phyloP scores from a whole-genome alignment of 176 grass and related monocot species.

The Phoenix dactylifera region DNA sequence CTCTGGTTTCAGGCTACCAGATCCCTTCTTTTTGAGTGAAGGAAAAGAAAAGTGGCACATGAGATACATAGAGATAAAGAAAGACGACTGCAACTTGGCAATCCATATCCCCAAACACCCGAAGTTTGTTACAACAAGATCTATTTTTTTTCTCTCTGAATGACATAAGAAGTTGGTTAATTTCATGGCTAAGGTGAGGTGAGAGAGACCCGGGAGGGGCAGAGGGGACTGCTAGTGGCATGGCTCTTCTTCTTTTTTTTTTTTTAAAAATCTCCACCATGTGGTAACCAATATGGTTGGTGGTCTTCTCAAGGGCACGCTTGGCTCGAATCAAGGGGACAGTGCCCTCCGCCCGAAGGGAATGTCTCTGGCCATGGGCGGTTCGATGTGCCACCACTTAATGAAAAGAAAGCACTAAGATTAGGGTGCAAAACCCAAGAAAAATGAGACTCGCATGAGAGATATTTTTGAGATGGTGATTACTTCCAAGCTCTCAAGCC shows the following conservation, averaged over 20 bases:
- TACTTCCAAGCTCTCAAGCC: constrained; percentile 25
- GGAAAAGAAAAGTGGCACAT: neutral
- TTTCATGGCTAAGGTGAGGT: constrained; percentile 6
- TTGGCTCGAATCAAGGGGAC: constrained; percentile 37
- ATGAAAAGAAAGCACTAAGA: neutral
- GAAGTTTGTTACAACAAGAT: constrained; percentile 14
- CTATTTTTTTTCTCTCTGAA: neutral
- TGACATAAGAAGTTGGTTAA: constrained; percentile 25
- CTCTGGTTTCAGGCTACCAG: too few relatives aligned
- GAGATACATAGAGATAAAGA: too few relatives aligned
- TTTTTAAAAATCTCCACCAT: constrained; percentile 6
- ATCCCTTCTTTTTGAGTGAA: too few relatives aligned
- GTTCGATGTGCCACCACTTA: constrained; percentile 1
- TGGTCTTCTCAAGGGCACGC: constrained; percentile 95
- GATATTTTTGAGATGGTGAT: constrained; percentile 12
- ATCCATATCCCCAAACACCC: constrained; percentile 17
- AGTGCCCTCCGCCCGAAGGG: constrained; percentile 38
- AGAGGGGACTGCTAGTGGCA: neutral
- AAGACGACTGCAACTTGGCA: constrained; percentile 3
- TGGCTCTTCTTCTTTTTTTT: too few relatives aligned
- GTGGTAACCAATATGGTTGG: constrained; percentile 41
- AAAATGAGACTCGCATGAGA: too few relatives aligned
- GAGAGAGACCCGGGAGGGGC: neutral
- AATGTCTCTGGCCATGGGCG: constrained; percentile 47
- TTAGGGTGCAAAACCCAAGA: neutral